Percentiles rank a stretch among this genome's conserved stretches.
Conservation (phyloP, 495 filamentous ascomycete species). For the Parachaetomium inaequale region DNA sequence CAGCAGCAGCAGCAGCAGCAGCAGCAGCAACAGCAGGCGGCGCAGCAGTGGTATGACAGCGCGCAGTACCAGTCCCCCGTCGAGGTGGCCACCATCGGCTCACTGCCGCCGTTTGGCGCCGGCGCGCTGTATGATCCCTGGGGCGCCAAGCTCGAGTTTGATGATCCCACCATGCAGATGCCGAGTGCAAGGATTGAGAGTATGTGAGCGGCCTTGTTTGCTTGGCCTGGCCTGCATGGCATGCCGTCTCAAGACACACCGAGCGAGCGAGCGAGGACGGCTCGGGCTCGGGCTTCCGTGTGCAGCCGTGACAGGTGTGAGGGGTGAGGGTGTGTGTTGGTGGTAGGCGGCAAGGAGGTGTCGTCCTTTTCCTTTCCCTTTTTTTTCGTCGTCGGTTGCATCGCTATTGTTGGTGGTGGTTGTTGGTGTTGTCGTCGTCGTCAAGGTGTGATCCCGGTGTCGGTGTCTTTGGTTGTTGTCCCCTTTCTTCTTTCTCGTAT, state of each 20-base stretch:
- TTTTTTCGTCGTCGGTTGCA: too few species aligned
- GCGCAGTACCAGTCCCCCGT: slow-evolving; percentile 44
- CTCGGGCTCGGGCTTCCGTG: too few species aligned
- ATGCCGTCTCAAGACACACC: too few species aligned
- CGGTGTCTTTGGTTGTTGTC: not conserved
- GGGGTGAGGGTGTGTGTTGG: too few species aligned
- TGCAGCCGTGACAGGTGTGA: too few species aligned
- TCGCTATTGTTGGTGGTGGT: too few species aligned
- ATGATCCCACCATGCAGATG: slow-evolving; percentile 44
- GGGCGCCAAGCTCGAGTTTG: slow-evolving; percentile 44
- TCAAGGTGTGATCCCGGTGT: not conserved
- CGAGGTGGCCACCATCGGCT: slow-evolving; percentile 40
- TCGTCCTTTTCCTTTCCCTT: too few species aligned
- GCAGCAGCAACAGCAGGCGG: slow-evolving; percentile 28
- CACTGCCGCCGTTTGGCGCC: slow-evolving; percentile 34
- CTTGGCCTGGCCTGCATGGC: too few species aligned
- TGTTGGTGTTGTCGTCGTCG: not conserved
- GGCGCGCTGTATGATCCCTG: slow-evolving; percentile 37
- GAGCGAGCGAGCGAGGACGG: too few species aligned
- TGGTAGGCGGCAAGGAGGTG: too few species aligned
- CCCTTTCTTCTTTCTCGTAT: not conserved
- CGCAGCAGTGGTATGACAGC: slow-evolving; percentile 42
- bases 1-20: slow-evolving; percentile 33
- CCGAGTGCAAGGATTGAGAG: slow-evolving; percentile 46
- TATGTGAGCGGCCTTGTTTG: slow-evolving; percentile 36